Evolutionary conservation across 495 filamentous ascomycete species (phyloP).

Genomic region (Terfezia boudieri): DNA sequence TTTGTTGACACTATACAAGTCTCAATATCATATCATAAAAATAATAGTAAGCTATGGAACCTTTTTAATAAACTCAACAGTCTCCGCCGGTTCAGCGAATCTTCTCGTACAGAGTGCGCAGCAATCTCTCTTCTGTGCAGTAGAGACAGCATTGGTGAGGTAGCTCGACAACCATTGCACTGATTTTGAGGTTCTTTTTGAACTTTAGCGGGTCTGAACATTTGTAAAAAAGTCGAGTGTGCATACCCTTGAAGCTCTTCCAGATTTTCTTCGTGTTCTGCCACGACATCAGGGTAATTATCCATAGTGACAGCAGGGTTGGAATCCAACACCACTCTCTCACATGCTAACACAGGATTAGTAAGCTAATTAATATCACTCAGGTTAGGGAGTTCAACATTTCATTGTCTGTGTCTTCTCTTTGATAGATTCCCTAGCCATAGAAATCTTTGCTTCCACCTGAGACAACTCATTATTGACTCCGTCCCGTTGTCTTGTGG

Average conservation of each 20-base stretch:
- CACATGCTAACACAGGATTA: slow-evolving; percentile 6
- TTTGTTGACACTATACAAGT: slow-evolving; percentile 15
- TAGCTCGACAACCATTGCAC: slow-evolving; percentile 1
- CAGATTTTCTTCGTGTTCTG: slow-evolving; percentile 22
- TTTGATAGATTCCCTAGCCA: slow-evolving; percentile 33
- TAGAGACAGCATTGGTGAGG: background rate
- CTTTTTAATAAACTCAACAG: slow-evolving; percentile 13
- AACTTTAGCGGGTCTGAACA: background rate
- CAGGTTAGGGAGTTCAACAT: slow-evolving; percentile 18
- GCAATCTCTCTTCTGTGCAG: slow-evolving; percentile 1
- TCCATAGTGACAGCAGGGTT: slow-evolving; percentile 9
- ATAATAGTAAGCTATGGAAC: background rate
- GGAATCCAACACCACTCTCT: slow-evolving; percentile 9
- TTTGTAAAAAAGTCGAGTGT: slow-evolving; percentile 11
- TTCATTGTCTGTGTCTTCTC: slow-evolving; percentile 39
- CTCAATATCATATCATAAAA: background rate
- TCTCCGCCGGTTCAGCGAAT: slow-evolving; percentile 10
- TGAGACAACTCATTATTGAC: slow-evolving; percentile 52
- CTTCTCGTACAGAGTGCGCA: slow-evolving; percentile 14
- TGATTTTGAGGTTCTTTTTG: slow-evolving; percentile 1
- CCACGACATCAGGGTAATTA: slow-evolving; percentile 13
- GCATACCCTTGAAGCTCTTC: slow-evolving; percentile 4
- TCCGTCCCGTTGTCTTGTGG: slow-evolving; percentile 44
- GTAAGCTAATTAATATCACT: too few relatives aligned
- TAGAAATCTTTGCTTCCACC: slow-evolving; percentile 53